These are phyloP conservation scores for Ligustrum vulgare DNA, from an alignment of 257 asterid species.

Conservation along the genomic window DNA sequence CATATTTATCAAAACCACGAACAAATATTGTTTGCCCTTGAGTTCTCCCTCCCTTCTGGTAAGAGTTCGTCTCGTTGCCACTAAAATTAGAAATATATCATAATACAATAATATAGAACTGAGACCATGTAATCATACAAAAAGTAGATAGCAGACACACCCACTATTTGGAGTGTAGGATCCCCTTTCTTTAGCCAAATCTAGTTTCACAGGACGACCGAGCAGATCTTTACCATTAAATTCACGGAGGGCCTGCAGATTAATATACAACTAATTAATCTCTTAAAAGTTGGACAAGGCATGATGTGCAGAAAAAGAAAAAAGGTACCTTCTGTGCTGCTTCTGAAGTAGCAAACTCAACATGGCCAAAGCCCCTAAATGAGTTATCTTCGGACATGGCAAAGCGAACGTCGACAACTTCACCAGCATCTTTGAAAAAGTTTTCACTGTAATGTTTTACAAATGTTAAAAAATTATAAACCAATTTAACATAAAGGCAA, in stretches of 20 bases:
- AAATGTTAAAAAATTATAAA: neutral
- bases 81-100: conserved; percentile 13
- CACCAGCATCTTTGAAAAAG: conserved; percentile 76
- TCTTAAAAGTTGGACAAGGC: neutral
- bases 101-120: neutral
- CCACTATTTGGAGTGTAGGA: conserved; percentile 52
- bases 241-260: conserved; percentile 53
- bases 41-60: conserved; percentile 44
- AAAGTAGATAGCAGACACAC: conserved; percentile 29
- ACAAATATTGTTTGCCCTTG: conserved; percentile 57
- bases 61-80: conserved; percentile 42
- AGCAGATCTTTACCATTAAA: conserved; percentile 67
- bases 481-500: neutral
- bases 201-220: conserved; percentile 70
- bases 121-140: neutral
- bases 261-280: neutral
- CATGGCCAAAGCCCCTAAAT: conserved; percentile 84
- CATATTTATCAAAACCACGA: conserved; percentile 59
- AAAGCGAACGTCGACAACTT: conserved; percentile 66
- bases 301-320: neutral
- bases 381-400: conserved; percentile 47
- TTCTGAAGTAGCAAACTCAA: conserved; percentile 72
- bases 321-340: conserved; percentile 65
- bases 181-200: conserved; percentile 64
- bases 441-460: conserved; percentile 44